These are phyloP conservation scores for Oxyria digyna DNA, from an alignment of 148 eudicot genomes.

Conservation along the genomic window DNA sequence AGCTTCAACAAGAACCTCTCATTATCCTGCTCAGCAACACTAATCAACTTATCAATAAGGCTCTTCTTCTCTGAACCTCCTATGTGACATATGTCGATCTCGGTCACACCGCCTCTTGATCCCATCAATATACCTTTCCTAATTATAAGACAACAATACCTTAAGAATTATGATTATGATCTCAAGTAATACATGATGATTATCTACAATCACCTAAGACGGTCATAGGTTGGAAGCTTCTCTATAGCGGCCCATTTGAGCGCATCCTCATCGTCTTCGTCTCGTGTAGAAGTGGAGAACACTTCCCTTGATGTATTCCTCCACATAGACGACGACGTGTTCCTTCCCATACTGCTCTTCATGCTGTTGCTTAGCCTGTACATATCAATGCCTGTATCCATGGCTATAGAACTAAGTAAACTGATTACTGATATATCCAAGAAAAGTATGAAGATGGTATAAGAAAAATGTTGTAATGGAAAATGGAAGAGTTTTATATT, in stretches of 20 bases:
- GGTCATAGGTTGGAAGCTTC: conserved; percentile 27
- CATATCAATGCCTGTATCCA: conserved; percentile 14
- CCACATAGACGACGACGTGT: conserved; percentile 16
- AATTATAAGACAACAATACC: too few relatives aligned
- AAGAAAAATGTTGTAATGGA: too few relatives aligned
- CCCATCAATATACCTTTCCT: conserved; percentile 23
- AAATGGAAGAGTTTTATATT: neutral
- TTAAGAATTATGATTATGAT: too few relatives aligned
- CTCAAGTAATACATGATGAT: too few relatives aligned
- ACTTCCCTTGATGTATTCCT: conserved; percentile 15
- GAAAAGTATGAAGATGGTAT: neutral
- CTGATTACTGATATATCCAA: neutral
- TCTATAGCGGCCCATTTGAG: conserved; percentile 32
- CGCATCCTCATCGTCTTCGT: conserved; percentile 34
- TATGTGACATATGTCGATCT: conserved; percentile 23
- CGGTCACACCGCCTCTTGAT: conserved; percentile 15
- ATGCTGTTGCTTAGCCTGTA: conserved; percentile 13
- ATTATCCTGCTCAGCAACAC: conserved; percentile 39
- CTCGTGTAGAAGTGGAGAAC: conserved; percentile 19
- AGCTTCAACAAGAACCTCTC: conserved; percentile 49
- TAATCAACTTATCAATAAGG: conserved; percentile 22
- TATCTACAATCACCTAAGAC: too few relatives aligned
- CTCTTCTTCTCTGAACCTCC: conserved; percentile 18
- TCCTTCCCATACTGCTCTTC: conserved; percentile 7
- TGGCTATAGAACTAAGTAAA: neutral